Base-by-base conservation (phyloP, 768 basidiomycete species). In the Mrakia gelida region DNA sequence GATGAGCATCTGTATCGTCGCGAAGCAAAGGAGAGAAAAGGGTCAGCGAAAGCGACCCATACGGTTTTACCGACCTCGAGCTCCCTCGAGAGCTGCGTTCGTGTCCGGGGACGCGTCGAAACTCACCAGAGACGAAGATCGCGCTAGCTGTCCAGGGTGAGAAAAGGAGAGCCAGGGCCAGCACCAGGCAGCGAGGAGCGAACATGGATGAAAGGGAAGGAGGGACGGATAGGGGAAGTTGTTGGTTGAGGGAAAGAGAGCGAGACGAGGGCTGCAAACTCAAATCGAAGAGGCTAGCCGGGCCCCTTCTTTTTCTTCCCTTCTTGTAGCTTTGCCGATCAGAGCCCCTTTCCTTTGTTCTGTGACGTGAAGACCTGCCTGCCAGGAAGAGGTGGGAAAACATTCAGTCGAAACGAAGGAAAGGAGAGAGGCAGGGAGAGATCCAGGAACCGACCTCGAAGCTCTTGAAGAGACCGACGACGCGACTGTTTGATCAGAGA, bases 51-150 rank as follows among this genome's bases (percentile, higher is more conserved):
- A 45, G 45, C 11, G 45, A 45, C 45, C 45, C 45, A 45, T 45
- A 45, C 45, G 45, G 38, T 38, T 38, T 38, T 38, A 8, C 38
- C 38, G 38, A 38, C 38, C 38, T 38, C 38, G 38, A 38, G 38
- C 38, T 56, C 18, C 8, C 4, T 56, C 54, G 54, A 21, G 54
- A 28, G 59, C 59, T 13, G 26, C 28, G 38, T 67, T 34, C 38
- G 18, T 30, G 6, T 16, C 32, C 30, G 30, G 18, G 13, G 32
- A 61, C 26, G 16, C 28, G 65, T 32, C 16, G 21, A 11, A 32
- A 45, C 67, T 70, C 18, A 70, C 67, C 67, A 3, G 67, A 70
- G 3, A 70, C 67, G 38, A 70, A 70, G 38, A 70, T 70, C 26
- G 67, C 67, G 7, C 38, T 70, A 18, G 67, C 26, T 13, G 26